These are phyloP conservation scores for Leptographium galeiforme DNA, from an alignment of 2,329 filamentous ascomycete species.

Conservation along the genomic window DNA sequence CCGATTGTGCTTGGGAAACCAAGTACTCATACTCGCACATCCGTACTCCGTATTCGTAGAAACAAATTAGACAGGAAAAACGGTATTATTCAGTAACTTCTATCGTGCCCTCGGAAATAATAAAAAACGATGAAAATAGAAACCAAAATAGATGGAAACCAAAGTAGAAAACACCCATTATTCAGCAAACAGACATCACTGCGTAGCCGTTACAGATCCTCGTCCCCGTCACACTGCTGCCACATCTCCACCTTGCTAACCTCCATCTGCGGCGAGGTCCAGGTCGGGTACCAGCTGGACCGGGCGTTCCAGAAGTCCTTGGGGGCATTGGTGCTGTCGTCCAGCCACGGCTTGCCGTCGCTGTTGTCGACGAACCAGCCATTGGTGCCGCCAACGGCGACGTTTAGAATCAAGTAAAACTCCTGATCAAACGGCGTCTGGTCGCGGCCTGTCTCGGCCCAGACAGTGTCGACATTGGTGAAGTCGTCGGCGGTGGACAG, in stretches of 20 bases:
- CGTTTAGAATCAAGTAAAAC: constrained; percentile 65
- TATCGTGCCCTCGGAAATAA: too few relatives aligned
- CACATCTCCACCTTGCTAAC: constrained; percentile 57
- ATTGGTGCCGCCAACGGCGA: constrained; percentile 65
- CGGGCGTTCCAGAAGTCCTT: constrained; percentile 65
- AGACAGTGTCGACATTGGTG: constrained; percentile 48
- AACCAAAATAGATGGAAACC: neutral
- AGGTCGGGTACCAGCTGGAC: constrained; percentile 55
- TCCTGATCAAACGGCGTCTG: constrained; percentile 62
- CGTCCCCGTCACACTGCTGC: constrained; percentile 53
- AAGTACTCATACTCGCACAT: too few relatives aligned
- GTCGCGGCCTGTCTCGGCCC: constrained; percentile 44
- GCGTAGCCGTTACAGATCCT: constrained; percentile 27
- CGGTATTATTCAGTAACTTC: too few relatives aligned
- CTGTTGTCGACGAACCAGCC: constrained; percentile 71
- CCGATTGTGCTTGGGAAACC: too few relatives aligned
- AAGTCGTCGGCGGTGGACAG: constrained; percentile 43
- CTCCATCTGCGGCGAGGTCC: constrained; percentile 55
- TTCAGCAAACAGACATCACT: neutral
- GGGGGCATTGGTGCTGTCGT: constrained; percentile 50
- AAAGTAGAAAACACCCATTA: neutral
- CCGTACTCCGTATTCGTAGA: too few relatives aligned
- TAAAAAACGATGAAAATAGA: too few relatives aligned
- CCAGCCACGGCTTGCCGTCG: constrained; percentile 66
- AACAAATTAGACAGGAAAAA: too few relatives aligned